Base-by-base conservation (phyloP, 495 filamentous ascomycete genomes). In the Durotheca rogersii region DNA sequence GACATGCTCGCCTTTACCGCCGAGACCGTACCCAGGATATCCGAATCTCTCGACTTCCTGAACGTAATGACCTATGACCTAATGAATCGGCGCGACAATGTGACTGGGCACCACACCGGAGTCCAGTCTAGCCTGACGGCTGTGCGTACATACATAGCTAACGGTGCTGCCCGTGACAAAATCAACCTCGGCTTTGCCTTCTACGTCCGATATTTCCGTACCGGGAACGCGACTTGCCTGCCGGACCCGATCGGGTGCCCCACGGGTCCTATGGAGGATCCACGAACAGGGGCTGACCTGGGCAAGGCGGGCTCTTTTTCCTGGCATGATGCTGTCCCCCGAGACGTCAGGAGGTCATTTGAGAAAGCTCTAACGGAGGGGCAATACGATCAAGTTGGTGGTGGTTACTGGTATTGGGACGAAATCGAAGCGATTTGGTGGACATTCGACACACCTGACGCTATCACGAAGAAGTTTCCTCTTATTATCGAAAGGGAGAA, bases 21-120 rank as follows among this genome's bases (percentile, higher is more conserved):
- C n/a, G 64, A 79, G 20, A 82, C 79, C 1, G 72, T 85, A 0
- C 84, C 85, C 1, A 59, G 68, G 36, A 87, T 90, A 62, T 81
- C 75, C 69, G 58, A 69, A 35, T 77, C 81, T 1, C 72, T 89
- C 7, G 85, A 89, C 63, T 86, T 86, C 67, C 70, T 89, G 60
- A 90, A 89, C 60, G 76, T 90, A 41, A 90, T 90, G 87, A 81
- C 79, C 15, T 90, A 90, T 67, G 87, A 90, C 53, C 61, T 90
- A 41, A 85, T 86, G 79, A 89, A 88, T 68, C 80, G 87, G 15
- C 81, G 87, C 12, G 81, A 89, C 58, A 80, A 72, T 50, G 66
- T 80, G 7, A 89, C 85, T 3, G 78, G 75, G 46, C 85, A 88
- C 58, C 83, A 87, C 58, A 85, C 78, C 15, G 78, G 81, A 30